These are phyloP conservation scores for Entophlyctis luteolus DNA, from an alignment of 192 early-diverging fungal genomes.

Conservation along the genomic window DNA sequence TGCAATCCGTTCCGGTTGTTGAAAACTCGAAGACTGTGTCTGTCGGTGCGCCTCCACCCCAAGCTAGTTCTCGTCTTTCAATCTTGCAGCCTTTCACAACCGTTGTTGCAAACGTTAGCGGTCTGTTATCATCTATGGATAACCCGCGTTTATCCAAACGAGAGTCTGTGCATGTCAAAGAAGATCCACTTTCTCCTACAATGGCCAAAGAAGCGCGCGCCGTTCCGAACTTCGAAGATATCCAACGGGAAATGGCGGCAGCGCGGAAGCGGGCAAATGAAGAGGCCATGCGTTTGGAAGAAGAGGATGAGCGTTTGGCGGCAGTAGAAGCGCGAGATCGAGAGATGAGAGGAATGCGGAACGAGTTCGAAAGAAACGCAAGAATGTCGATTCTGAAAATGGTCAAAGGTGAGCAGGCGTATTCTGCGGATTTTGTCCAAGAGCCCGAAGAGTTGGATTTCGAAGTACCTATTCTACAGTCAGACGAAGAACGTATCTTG, in stretches of 20 bases:
- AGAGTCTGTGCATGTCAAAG: no score
- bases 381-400: conserved; percentile 5
- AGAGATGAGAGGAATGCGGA: neutral
- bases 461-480: no score
- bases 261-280: conserved; percentile 8
- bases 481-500: no score
- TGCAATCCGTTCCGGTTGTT: neutral
- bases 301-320: conserved; percentile 9
- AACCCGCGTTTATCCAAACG: no score
- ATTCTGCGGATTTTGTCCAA: no score
- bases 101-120: neutral
- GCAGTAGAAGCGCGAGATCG: neutral
- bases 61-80: conserved; percentile 5
- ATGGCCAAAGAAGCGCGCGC: neutral
- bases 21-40: neutral
- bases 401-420: no score
- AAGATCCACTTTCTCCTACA: no score
- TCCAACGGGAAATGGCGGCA: conserved; percentile 28
- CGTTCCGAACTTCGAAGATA: conserved; percentile 21
- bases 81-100: conserved; percentile 13
- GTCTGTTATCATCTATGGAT: neutral
- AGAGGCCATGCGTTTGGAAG: conserved; percentile 8
- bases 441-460: no score
- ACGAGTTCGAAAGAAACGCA: conserved; percentile 9
- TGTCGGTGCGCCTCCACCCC: neutral